phyloP scores from a whole-genome alignment of 1,284 basidiomycete genomes.

The Ganoderma boninense region DNA sequence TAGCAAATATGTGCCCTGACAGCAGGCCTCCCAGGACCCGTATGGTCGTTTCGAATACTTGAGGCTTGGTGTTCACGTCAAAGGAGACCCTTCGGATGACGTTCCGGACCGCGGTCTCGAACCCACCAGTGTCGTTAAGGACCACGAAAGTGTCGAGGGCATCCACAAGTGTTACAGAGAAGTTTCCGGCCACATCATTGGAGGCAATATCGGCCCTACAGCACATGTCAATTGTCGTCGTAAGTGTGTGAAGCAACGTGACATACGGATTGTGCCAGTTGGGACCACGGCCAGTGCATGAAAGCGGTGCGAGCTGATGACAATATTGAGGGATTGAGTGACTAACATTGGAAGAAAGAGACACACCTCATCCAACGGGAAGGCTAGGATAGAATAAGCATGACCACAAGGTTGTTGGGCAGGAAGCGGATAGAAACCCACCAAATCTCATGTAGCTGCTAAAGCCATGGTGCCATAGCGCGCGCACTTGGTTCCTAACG shows the following conservation, averaged over 20 bases:
- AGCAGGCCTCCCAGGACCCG: slow-evolving; percentile 89
- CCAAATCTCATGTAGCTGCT: slow-evolving; percentile 82
- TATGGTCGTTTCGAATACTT: slow-evolving; percentile 93
- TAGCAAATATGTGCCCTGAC: slow-evolving; percentile 86
- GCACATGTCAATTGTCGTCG: not conserved
- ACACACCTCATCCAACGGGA: slow-evolving; percentile 81
- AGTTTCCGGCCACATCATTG: slow-evolving; percentile 91
- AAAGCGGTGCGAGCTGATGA: slow-evolving; percentile 81
- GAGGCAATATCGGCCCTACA: slow-evolving; percentile 70
- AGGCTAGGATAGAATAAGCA: slow-evolving; percentile 55
- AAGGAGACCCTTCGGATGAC: slow-evolving; percentile 84
- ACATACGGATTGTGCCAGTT: slow-evolving; percentile 82
- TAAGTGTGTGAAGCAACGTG: too few relatives aligned
- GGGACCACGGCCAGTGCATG: slow-evolving; percentile 84
- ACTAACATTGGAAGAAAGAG: not conserved
- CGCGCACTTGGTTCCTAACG: slow-evolving; percentile 70
- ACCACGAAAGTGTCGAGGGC: slow-evolving; percentile 85
- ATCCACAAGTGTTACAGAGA: slow-evolving; percentile 84
- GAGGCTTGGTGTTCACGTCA: slow-evolving; percentile 89
- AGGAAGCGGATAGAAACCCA: slow-evolving; percentile 44
- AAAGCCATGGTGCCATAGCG: slow-evolving; percentile 87
- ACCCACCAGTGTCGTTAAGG: slow-evolving; percentile 75
- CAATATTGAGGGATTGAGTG: slow-evolving; percentile 1
- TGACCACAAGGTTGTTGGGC: not conserved
- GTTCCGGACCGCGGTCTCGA: slow-evolving; percentile 79